These are phyloP conservation scores for Microsporum audouinii DNA, from an alignment of 2,329 filamentous ascomycete genomes.

Conservation along the genomic window DNA sequence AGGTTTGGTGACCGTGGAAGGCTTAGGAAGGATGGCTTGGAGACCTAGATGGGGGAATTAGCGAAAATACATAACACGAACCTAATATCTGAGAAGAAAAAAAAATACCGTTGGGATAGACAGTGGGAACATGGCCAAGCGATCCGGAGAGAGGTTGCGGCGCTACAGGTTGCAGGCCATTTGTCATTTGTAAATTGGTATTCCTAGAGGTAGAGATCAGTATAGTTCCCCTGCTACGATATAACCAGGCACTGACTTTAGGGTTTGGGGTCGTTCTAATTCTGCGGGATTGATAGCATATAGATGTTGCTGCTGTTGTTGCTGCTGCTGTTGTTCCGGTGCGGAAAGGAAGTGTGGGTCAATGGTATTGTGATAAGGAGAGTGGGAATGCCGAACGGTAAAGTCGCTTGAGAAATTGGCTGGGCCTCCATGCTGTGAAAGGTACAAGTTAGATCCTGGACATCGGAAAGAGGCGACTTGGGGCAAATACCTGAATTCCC, in stretches of 20 bases:
- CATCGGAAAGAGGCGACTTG: not conserved
- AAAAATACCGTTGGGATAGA: not conserved
- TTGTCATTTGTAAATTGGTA: constrained; percentile 1
- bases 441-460: not conserved
- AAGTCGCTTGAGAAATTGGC: constrained; percentile 26
- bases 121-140: not conserved
- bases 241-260: constrained; percentile 5
- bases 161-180: not conserved
- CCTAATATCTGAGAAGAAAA: not conserved
- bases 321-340: constrained; percentile 6
- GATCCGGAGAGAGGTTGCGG: not conserved
- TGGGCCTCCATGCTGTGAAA: constrained; percentile 7
- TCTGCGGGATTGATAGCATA: constrained; percentile 15
- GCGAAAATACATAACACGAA: not conserved
- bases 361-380: constrained; percentile 27
- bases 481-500: constrained; percentile 2
- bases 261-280: constrained; percentile 7
- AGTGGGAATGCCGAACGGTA: constrained; percentile 15
- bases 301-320: not conserved
- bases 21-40: constrained; percentile 7
- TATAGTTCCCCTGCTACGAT: not conserved
- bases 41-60: not conserved
- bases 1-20: constrained; percentile 11
- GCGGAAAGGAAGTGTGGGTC: constrained; percentile 30
- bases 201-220: not conserved